Base-by-base conservation (phyloP, 108 stramenopile genomes). In the Fragilaria crotonensis region DNA sequence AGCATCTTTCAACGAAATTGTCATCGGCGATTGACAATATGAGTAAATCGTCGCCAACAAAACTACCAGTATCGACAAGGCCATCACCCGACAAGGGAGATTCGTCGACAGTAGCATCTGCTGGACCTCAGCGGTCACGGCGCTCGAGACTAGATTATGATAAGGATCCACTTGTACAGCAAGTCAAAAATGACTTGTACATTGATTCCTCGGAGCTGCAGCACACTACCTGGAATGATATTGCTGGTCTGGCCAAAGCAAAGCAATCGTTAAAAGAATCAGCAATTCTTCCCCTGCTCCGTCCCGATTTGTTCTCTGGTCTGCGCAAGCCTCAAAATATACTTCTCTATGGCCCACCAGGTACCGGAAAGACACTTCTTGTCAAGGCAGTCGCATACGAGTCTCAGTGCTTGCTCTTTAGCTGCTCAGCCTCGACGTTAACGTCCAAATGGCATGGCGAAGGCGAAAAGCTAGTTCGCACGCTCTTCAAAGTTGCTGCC, bases 231-330 rank as follows among this genome's bases (percentile, higher is more conserved):
- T 70, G 68, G 84, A 55, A 70, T 25, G 83, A 84, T 48, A 84
- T 95, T 48, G 85, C 86, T 25, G 94, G 88, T 4, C 60, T 95
- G 47, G 53, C 67, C 41, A 63, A 72, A 9, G 97, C 93, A 36
- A 95, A 97, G 53, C 90, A 91, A 52, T 50, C 78, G 4, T 45
- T 97, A 3, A 91, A 97, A 59, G 97, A 98, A 65, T 89, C 94
- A 33, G 94, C 93, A 0, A 89, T 96, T 33, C 69, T 96, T 9
- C 95, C 97, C 0, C 58, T 95, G 49, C 68, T 94, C 45, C 84
- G 94, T 77, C 97, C 94, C 14, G 90, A 96, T 61, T 78, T 95
- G 51, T 98, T 91, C 68, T 79, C 76, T 19, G 95, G 95, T 5
- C 74, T 98, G 30, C 83, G 94, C 0, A 84, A 78, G 19, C 90